Base-by-base conservation (phyloP, 2,329 filamentous ascomycete genomes). In the Colletotrichum sp. region DNA sequence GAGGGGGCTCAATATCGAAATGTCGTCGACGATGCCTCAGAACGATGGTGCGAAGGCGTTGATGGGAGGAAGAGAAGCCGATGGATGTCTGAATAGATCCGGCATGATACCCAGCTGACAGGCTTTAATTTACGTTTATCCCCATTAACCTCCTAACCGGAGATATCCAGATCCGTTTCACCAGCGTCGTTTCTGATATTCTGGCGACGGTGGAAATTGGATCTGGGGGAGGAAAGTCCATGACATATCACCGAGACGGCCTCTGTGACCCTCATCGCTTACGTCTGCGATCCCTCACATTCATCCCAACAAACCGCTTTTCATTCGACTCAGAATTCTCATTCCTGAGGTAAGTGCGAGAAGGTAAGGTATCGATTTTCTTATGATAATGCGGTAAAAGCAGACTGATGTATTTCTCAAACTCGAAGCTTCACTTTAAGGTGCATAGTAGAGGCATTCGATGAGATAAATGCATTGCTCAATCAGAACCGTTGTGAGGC, bases 161-260 rank as follows among this genome's bases (percentile, higher is more conserved):
- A 12, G 10, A 48, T 0, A 48, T 0, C 10, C 43, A 7, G 9
- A 13, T 7, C 6, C 3, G 21, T 1, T 13, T 21, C 18, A 4
- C 43, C 10, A 1, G 5, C 43, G n/a, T 21, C 10, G 43, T 48
- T 48, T 12, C n/a, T 12, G 43, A 21, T 48, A 2, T 21, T 21
- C n/a, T 21, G 6, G 9, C 43, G n/a, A 12, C 43, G 4, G 4
- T 48, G 6, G 43, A 21, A 13, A 13, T 7, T 48, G 5, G 43
- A 48, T n/a, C 4, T 21, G n/a, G 10, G 18, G 18, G 3, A 48
- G 10, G 43, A n/a, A 48, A 2, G 3, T n/a, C 43, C n/a, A 21
- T 7, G 43, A 1, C n/a, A 48, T 0, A 6, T 21, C n/a, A 7
- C 43, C 9, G 43, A 3, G 43, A 10, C 6, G 0, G 43, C 43